Evolutionary conservation across 371 early-diverging fungal genomes (phyloP), one percentile per base, ranked within the genome.

Genomic region (Circinella umbellata): DNA sequence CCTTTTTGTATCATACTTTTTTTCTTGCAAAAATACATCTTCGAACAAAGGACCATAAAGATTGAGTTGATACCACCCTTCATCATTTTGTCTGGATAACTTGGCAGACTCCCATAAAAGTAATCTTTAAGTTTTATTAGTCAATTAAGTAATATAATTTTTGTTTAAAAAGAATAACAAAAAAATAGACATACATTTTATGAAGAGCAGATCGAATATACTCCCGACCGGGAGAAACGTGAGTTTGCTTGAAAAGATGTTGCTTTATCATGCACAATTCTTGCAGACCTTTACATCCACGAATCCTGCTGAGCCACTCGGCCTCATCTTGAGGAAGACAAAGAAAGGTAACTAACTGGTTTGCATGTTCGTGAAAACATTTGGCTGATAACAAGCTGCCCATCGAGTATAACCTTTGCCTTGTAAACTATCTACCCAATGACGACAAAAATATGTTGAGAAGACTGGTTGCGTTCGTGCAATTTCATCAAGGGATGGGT

Each of bases 161-260:
- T 49, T 49, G 49, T 49, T 49, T 49, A 49, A 15, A 9, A 49
- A 49, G 15, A 39, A 39, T n/a, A n/a, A n/a, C n/a, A n/a, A n/a
- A n/a, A n/a, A n/a, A n/a, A n/a, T n/a, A 49, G 15, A 49, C 49
- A 49, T 49, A 49, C 49, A 49, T 14, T 15, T 49, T 49, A 15
- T 49, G 49, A 8, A 49, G 49, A 49, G 49, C 49, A 4, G 49
- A 49, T 49, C 49, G 49, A 49, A 49, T 49, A 49, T 49, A 49
- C 15, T 49, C 49, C 49, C 49, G n/a, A 49, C n/a, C 49, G 15
- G 49, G n/a, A 49, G 49, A 49, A 49, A 49, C 49, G 49, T 49
- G 49, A 9, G 49, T 15, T 49, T 49, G 49, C 49, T 49, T 49
- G 49, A n/a, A 49, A 49, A 49, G 15, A 49, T 49, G 49, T 14